Evolutionary conservation across 2,329 filamentous ascomycete genomes (phyloP).

Genomic region (Cryoendolithus antarcticus): DNA sequence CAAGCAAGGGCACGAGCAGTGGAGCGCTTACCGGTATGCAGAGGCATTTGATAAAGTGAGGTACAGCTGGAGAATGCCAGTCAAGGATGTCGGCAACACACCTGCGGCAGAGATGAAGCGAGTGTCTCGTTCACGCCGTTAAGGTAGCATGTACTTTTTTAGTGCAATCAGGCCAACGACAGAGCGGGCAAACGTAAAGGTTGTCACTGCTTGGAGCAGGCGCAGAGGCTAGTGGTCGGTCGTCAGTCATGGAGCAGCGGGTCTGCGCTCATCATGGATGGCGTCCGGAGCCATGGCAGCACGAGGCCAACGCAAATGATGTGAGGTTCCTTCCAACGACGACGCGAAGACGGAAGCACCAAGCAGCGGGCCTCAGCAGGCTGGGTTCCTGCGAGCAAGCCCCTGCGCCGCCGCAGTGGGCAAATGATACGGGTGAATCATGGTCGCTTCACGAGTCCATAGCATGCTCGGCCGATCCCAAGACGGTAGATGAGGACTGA

Average conservation of each 20-base stretch:
- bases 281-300: not conserved
- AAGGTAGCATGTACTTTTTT: not conserved
- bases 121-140: constrained; percentile 3
- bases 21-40: too few relatives aligned
- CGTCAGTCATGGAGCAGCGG: not conserved
- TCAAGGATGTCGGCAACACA: too few relatives aligned
- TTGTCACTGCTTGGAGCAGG: too few relatives aligned
- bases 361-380: constrained; percentile 1
- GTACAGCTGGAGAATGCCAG: too few relatives aligned
- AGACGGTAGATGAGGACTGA: constrained; percentile 3
- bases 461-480: constrained; percentile 1
- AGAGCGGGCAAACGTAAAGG: not conserved
- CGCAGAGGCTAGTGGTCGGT: too few relatives aligned
- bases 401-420: constrained; percentile 2
- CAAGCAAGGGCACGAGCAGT: too few relatives aligned
- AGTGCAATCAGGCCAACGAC: not conserved
- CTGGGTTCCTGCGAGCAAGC: not conserved
- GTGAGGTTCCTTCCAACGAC: too few relatives aligned
- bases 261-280: constrained; percentile 1
- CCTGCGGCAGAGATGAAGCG: not conserved
- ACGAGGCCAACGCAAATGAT: too few relatives aligned
- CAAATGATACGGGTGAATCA: constrained; percentile 2
- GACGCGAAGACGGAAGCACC: not conserved
- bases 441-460: not conserved
- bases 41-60: too few relatives aligned